Evolutionary conservation across 441 rosid genomes (phyloP).

Genomic region (Gossypium laxum): DNA sequence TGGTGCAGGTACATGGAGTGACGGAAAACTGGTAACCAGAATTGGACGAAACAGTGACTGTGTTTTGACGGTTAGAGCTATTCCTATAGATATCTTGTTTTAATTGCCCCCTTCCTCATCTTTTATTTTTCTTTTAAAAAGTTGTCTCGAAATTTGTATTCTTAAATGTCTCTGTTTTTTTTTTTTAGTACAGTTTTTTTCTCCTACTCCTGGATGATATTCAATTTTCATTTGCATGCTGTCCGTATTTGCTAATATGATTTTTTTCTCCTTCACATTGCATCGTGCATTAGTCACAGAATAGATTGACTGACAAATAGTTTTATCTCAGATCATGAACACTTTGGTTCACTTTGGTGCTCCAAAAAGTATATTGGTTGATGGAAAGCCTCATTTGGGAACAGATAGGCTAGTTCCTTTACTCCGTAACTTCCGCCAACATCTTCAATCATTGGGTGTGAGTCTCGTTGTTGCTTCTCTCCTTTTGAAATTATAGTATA

Average conservation of each 20-base stretch:
- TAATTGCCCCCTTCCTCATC: not conserved
- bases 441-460: slow-evolving; percentile 67
- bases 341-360: slow-evolving; percentile 90
- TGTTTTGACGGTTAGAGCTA: slow-evolving; percentile 63
- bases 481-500: not conserved
- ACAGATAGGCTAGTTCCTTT: slow-evolving; percentile 77
- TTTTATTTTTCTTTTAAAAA: not conserved
- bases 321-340: slow-evolving; percentile 58
- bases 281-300: not conserved
- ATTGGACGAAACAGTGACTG: slow-evolving; percentile 82
- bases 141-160: not conserved
- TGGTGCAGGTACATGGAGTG: slow-evolving; percentile 99
- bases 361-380: slow-evolving; percentile 56
- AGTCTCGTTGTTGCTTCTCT: slow-evolving; percentile 23
- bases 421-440: slow-evolving; percentile 67
- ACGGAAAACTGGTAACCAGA: slow-evolving; percentile 91
- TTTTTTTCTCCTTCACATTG: not conserved
- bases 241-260: not conserved
- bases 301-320: slow-evolving; percentile 3
- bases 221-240: not conserved
- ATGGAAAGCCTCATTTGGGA: slow-evolving; percentile 97
- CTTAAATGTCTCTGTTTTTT: not conserved
- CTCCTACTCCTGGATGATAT: not conserved
- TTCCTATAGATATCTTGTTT: slow-evolving; percentile 7
- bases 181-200: slow-evolving; percentile 1